Evolutionary conservation across 805 yeast species (phyloP).

Genomic region (Candida qinlingensis): DNA sequence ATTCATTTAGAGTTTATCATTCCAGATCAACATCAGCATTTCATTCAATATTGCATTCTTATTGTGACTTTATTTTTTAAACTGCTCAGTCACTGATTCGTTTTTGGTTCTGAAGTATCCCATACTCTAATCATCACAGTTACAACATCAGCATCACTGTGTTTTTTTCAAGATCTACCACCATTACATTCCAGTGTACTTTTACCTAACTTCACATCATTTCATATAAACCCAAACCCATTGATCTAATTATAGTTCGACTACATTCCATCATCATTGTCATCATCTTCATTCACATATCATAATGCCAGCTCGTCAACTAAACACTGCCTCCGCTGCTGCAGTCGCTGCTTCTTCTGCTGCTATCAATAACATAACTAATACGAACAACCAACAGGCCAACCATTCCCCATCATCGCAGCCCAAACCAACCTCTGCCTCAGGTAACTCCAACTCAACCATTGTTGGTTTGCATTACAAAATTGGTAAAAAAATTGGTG

Average conservation of each 20-base stretch:
- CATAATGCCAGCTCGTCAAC: background rate
- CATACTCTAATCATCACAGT: no score
- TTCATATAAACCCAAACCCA: no score
- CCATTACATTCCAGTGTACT: background rate
- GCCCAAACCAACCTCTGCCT: conserved; percentile 5
- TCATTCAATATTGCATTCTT: no score
- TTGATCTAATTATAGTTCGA: no score
- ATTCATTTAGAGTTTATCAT: no score
- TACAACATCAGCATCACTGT: no score
- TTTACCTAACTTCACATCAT: background rate
- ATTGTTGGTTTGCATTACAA: conserved; percentile 59
- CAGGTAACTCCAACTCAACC: conserved; percentile 20
- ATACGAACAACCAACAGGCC: conserved; percentile 10
- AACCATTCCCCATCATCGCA: background rate
- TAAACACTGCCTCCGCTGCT: conserved; percentile 19
- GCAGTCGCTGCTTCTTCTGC: conserved; percentile 27
- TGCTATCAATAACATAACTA: conserved; percentile 24
- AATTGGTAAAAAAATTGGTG: conserved; percentile 80
- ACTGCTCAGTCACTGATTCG: no score
- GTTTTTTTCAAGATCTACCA: no score
- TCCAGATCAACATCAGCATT: no score
- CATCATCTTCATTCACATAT: background rate
- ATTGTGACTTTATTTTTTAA: no score
- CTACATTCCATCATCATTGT: background rate
- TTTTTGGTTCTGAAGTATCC: no score